Conservation (phyloP, 257 asterid species). For the Thymus quinquecostatus region DNA sequence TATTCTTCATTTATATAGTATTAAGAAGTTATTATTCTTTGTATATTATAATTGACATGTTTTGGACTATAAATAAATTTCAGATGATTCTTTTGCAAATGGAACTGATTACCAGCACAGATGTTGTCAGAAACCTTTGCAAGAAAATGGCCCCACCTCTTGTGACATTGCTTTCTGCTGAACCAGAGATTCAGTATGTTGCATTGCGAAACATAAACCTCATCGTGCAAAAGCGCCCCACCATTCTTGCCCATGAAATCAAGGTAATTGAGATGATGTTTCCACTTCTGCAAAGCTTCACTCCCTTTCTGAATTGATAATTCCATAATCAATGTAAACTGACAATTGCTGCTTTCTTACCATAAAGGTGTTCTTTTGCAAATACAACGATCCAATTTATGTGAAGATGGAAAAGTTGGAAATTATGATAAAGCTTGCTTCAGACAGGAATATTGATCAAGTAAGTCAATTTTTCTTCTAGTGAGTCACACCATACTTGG, state of each 20-base stretch:
- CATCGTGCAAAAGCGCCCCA: constrained; percentile 94
- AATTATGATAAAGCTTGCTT: constrained; percentile 99
- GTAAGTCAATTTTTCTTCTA: constrained; percentile 48
- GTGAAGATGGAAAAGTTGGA: constrained; percentile 99
- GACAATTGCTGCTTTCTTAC: constrained; percentile 23
- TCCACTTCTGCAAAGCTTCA: constrained; percentile 13
- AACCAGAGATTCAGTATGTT: constrained; percentile 94
- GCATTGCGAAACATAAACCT: constrained; percentile 95
- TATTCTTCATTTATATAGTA: constrained; percentile 3
- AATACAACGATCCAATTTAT: constrained; percentile 97
- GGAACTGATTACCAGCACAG: constrained; percentile 98
- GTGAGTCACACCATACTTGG: constrained; percentile 12
- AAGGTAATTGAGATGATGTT: constrained; percentile 53
- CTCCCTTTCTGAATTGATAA: constrained; percentile 21
- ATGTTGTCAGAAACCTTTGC: constrained; percentile 95
- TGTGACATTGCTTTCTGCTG: constrained; percentile 96
- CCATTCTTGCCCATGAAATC: constrained; percentile 97
- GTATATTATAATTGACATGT: constrained; percentile 10
- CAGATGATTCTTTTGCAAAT: constrained; percentile 99
- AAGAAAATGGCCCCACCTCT: constrained; percentile 99
- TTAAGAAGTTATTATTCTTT: constrained; percentile 16
- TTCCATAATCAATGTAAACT: constrained; percentile 24
- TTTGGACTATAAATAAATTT: constrained; percentile 26
- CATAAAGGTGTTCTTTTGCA: constrained; percentile 91
- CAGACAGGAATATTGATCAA: constrained; percentile 96